Percentiles rank a stretch among this genome's conserved stretches.
phyloP scores from a whole-genome alignment of 495 filamentous ascomycete genomes.

The Venustampulla echinocandica region DNA sequence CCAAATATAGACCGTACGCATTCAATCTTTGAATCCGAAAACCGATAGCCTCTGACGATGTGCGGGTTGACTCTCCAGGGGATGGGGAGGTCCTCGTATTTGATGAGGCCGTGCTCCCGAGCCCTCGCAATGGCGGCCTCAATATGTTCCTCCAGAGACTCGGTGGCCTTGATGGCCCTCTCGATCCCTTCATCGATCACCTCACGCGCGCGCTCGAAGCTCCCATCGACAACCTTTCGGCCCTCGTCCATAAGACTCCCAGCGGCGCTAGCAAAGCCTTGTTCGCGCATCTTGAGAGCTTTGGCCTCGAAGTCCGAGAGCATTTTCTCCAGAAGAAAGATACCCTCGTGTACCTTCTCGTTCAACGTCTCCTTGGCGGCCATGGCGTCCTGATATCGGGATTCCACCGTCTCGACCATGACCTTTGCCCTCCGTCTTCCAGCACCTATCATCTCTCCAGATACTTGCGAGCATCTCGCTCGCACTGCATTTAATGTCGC shows the following conservation, averaged over 20 bases:
- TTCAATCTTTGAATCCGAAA: conserved; percentile 77
- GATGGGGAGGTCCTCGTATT: conserved; percentile 79
- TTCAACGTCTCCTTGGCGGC: conserved; percentile 78
- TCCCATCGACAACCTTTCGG: conserved; percentile 63
- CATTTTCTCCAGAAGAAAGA: conserved; percentile 77
- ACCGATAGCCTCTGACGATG: conserved; percentile 85
- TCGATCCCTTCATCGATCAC: conserved; percentile 83
- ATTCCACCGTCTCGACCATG: conserved; percentile 90
- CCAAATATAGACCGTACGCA: conserved; percentile 76
- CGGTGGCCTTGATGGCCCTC: conserved; percentile 65
- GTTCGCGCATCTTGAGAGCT: conserved; percentile 54
- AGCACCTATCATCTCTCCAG: conserved; percentile 80
- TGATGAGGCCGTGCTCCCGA: conserved; percentile 71
- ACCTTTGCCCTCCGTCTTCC: conserved; percentile 76
- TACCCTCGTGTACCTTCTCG: conserved; percentile 80
- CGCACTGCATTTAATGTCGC: conserved; percentile 78
- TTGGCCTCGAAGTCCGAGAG: conserved; percentile 74
- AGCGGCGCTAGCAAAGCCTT: conserved; percentile 54
- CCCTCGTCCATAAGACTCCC: conserved; percentile 58
- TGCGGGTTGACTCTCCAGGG: conserved; percentile 95
- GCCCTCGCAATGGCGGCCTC: conserved; percentile 72
- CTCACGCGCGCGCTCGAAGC: conserved; percentile 63
- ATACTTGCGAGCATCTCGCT: conserved; percentile 80
- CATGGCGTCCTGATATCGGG: conserved; percentile 79
- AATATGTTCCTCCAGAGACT: conserved; percentile 67